Evolutionary conservation across 768 basidiomycete species (phyloP), one percentile per base, ranked within the genome.

Genomic region (Tephrocybe sp.): DNA sequence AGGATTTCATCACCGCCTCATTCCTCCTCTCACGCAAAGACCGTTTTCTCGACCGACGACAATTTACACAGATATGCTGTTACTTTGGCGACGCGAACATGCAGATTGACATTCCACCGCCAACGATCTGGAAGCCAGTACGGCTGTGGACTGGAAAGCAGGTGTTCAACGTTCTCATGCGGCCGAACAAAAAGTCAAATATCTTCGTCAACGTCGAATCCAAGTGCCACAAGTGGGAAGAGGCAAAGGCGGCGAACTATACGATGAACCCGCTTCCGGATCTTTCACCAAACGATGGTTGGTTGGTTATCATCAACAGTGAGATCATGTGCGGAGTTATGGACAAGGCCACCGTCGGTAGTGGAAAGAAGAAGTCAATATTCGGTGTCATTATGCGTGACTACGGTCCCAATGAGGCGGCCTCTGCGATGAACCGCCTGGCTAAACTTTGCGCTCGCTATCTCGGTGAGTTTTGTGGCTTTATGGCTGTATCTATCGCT

Each of bases 241-340:
- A 91, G 57, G 84, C 88, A 6, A 78, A 83, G 54, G 60, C 76
- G 9, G 75, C 75, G 24, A 72, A 79, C 58, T 90, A 86, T 86
- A 3, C 72, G 79, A 81, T 82, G 71, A 80, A 77, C 43, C 79
- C 82, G 2, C 83, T 83, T 34, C 78, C 82, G 13, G 97, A 99
- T 59, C 76, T 99, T 66, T 89, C 91, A 9, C 95, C 96, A 0
- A 98, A 99, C 62, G 97, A 99, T 59, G 96, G 96, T 1, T 98
- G 92, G 86, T 80, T 99, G 22, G 97, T 99, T 37, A 84, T 99
- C 47, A 84, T 94, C 54, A 99, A 98, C 66, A 93, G 90, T 62
- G 95, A 99, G 69, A 92, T 99, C 59, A 99, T 98, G 93, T 98
- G 95, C 60, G 97, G 97, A 36, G 90, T 93, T 13, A 96, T 98